Percentiles rank a stretch among this genome's conserved stretches.
Evolutionary conservation across 176 grass and related monocot genomes (phyloP).

Genomic region (Oryza glumipatula): DNA sequence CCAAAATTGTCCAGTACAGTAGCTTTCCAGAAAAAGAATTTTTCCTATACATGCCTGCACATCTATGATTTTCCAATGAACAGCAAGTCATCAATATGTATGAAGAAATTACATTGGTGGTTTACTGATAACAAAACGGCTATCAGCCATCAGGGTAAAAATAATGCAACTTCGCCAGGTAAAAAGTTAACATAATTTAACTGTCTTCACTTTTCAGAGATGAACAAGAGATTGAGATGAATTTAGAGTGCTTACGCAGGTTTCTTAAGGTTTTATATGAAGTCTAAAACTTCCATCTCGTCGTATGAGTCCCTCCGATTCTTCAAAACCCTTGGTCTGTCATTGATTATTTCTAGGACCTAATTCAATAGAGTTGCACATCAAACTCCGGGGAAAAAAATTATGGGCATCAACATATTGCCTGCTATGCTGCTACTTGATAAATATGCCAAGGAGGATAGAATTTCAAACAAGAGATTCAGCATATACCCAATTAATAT

Average conservation of each 20-base stretch:
- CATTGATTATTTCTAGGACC: slow-evolving; percentile 93
- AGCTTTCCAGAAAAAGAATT: slow-evolving; percentile 1
- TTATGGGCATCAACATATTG: slow-evolving; percentile 5
- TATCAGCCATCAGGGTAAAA: neutral
- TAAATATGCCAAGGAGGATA: neutral
- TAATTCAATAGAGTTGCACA: slow-evolving; percentile 42
- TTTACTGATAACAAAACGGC: neutral
- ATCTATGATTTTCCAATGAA: neutral
- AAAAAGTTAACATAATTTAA: neutral
- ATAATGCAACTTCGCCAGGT: neutral
- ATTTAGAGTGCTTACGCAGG: slow-evolving; percentile 39
- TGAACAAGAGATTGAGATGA: slow-evolving; percentile 3
- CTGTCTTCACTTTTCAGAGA: slow-evolving; percentile 25
- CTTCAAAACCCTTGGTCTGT: slow-evolving; percentile 76
- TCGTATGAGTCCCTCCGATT: slow-evolving; percentile 47
- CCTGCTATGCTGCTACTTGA: neutral
- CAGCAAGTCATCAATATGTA: neutral
- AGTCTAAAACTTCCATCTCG: slow-evolving; percentile 71
- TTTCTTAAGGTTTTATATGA: slow-evolving; percentile 49
- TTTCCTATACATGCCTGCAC: slow-evolving; percentile 42
- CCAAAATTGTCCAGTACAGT: slow-evolving; percentile 10
- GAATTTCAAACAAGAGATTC: neutral
- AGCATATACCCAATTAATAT: slow-evolving; percentile 7
- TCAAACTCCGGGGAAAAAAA: neutral
- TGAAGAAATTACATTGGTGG: neutral